phyloP scores from a whole-genome alignment of 2,329 filamentous ascomycete genomes.

The Xylariales sp. region DNA sequence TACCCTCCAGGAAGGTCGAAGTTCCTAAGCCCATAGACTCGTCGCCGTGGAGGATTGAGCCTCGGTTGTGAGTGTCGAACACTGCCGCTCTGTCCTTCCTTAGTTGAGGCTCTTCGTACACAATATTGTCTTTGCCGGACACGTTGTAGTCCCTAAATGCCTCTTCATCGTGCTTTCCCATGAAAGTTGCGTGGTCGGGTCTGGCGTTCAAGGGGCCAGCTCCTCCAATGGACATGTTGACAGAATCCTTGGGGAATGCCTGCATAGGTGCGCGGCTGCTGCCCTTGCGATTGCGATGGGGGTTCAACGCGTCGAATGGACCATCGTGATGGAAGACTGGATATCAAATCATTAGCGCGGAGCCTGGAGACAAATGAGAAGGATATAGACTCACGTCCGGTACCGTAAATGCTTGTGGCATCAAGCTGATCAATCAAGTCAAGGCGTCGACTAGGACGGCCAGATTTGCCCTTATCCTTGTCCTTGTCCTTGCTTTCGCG shows the following conservation, averaged over 20 bases:
- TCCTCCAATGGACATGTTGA: conserved; percentile 88
- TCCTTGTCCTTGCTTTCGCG: conserved; percentile 49
- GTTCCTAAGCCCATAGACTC: conserved; percentile 82
- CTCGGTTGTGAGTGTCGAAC: conserved; percentile 65
- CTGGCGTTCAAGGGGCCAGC: conserved; percentile 76
- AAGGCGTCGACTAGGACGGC: conserved; percentile 46
- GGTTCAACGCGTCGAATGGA: conserved; percentile 93
- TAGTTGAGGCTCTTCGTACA: conserved; percentile 27
- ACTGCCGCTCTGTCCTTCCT: conserved; percentile 40
- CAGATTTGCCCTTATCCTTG: no score
- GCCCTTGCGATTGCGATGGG: conserved; percentile 83
- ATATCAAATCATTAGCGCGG: conserved; percentile 7
- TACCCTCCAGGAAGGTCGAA: conserved; percentile 91
- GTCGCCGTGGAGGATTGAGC: conserved; percentile 76
- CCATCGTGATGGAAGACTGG: conserved; percentile 96
- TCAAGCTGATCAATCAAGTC: conserved; percentile 97
- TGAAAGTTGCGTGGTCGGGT: conserved; percentile 81
- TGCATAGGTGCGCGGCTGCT: conserved; percentile 87
- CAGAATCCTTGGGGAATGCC: conserved; percentile 86
- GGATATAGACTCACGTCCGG: conserved; percentile 62
- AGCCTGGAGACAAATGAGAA: neutral
- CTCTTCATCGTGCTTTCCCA: conserved; percentile 75
- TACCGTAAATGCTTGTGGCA: conserved; percentile 92
- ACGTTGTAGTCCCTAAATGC: conserved; percentile 76
- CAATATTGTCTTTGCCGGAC: conserved; percentile 21